phyloP scores from a whole-genome alignment of 495 filamentous ascomycete species.

The Lindgomyces ingoldianus region DNA sequence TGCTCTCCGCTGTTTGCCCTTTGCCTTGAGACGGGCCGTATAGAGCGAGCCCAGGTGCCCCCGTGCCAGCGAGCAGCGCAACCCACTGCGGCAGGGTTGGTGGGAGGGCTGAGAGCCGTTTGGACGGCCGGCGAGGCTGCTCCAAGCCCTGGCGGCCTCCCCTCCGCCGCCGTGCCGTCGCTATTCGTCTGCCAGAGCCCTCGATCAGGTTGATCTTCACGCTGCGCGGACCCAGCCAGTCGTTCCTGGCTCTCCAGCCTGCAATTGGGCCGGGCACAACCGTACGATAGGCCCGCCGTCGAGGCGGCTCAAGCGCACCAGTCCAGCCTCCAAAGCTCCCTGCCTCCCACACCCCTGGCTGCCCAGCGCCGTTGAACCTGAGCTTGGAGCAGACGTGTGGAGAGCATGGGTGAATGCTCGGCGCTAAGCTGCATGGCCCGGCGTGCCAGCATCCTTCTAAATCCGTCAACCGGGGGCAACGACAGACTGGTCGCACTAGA shows the following conservation, averaged over 20 bases:
- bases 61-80: too few relatives aligned
- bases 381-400: conserved; percentile 23
- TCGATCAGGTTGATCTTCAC: conserved; percentile 12
- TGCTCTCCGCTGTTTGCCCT: too few relatives aligned
- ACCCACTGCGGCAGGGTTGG: background rate
- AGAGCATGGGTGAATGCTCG: conserved; percentile 20
- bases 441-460: conserved; percentile 22
- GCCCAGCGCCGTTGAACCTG: conserved; percentile 20
- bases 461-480: conserved; percentile 32
- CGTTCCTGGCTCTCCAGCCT: conserved; percentile 28
- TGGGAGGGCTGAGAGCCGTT: conserved; percentile 1
- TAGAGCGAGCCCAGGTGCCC: too few relatives aligned
- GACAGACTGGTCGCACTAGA: conserved; percentile 36
- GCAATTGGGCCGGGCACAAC: conserved; percentile 35
- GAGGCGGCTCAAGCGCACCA: conserved; percentile 36
- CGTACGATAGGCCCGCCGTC: conserved; percentile 6
- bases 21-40: too few relatives aligned
- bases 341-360: conserved; percentile 17
- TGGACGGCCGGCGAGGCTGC: conserved; percentile 15
- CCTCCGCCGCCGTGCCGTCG: background rate
- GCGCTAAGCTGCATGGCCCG: conserved; percentile 35
- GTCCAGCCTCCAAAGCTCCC: conserved; percentile 17
- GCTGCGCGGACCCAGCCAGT: conserved; percentile 14
- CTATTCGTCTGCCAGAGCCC: too few relatives aligned
- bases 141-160: too few relatives aligned